These are phyloP conservation scores for Beverwykella pulmonaria DNA, from an alignment of 495 filamentous ascomycete species.

Conservation along the genomic window DNA sequence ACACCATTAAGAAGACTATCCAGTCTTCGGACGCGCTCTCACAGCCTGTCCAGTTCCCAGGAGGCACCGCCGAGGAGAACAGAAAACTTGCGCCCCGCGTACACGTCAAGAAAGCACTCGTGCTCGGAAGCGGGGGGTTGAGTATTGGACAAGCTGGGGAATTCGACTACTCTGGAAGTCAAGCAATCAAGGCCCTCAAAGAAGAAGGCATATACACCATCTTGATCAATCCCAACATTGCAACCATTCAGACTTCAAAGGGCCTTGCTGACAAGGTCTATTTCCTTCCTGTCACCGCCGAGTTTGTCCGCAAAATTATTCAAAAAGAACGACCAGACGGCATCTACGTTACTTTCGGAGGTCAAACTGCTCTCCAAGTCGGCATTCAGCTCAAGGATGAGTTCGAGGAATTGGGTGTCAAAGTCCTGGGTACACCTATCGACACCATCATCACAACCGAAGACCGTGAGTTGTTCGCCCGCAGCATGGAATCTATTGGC, in stretches of 20 bases:
- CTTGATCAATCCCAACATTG: slow-evolving; percentile 98
- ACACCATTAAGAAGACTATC: slow-evolving; percentile 70
- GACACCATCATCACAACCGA: slow-evolving; percentile 98
- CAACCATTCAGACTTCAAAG: slow-evolving; percentile 97
- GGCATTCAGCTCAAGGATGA: slow-evolving; percentile 97
- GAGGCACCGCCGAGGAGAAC: slow-evolving; percentile 77
- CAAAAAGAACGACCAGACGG: slow-evolving; percentile 92
- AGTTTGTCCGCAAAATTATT: slow-evolving; percentile 97
- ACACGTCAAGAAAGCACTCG: slow-evolving; percentile 86
- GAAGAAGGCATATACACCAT: slow-evolving; percentile 95
- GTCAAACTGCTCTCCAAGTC: slow-evolving; percentile 91
- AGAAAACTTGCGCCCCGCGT: slow-evolving; percentile 73
- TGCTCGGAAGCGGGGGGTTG: slow-evolving; percentile 89
- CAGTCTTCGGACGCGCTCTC: slow-evolving; percentile 63
- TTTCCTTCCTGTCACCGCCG: slow-evolving; percentile 93
- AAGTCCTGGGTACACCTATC: slow-evolving; percentile 94
- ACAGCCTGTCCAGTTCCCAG: slow-evolving; percentile 79
- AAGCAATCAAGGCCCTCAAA: slow-evolving; percentile 96
- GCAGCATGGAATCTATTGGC: slow-evolving; percentile 96
- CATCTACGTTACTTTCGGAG: slow-evolving; percentile 95
- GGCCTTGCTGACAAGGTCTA: slow-evolving; percentile 96
- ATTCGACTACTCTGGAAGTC: slow-evolving; percentile 94
- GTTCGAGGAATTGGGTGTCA: slow-evolving; percentile 85
- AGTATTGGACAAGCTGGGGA: slow-evolving; percentile 97
- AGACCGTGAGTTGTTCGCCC: slow-evolving; percentile 93